phyloP scores from a whole-genome alignment of 1,139 yeast genomes.

The Pichia terricola region DNA sequence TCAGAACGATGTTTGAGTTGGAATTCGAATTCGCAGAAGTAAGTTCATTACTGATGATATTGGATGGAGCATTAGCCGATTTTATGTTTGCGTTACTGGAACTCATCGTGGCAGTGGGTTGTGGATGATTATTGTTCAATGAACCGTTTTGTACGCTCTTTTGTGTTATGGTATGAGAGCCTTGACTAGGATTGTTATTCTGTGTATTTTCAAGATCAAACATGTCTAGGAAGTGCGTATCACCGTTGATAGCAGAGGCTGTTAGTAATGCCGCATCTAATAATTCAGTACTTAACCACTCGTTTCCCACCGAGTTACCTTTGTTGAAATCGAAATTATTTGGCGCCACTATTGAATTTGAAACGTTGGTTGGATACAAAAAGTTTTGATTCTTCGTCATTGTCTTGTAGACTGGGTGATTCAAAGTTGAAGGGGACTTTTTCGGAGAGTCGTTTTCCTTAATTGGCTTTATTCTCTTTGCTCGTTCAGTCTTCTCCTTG shows the following conservation, averaged over 20 bases:
- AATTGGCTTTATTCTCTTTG: too few relatives aligned
- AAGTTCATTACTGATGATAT: neutral
- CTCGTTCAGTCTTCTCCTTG: neutral
- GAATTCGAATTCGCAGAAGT: neutral
- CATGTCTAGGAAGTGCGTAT: slow-evolving; percentile 47
- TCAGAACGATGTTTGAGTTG: neutral
- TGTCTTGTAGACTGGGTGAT: slow-evolving; percentile 1
- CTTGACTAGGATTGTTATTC: neutral
- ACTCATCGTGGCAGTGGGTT: neutral
- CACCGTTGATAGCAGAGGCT: slow-evolving; percentile 64
- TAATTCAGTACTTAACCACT: slow-evolving; percentile 63
- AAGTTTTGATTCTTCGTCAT: slow-evolving; percentile 4
- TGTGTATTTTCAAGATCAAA: slow-evolving; percentile 22
- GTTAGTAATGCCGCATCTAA: slow-evolving; percentile 64
- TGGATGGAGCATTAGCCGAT: neutral
- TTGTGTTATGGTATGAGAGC: neutral
- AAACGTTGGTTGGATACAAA: slow-evolving; percentile 8
- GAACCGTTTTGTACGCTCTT: too few relatives aligned
- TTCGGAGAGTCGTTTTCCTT: too few relatives aligned
- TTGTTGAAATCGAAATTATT: slow-evolving; percentile 1
- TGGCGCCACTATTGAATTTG: slow-evolving; percentile 8
- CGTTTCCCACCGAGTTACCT: slow-evolving; percentile 26
- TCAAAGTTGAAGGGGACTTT: neutral
- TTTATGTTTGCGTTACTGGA: neutral
- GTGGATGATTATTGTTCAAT: neutral